Evolutionary conservation across 2,329 filamentous ascomycete species (phyloP).

Genomic region (Hypoxylon sp.): DNA sequence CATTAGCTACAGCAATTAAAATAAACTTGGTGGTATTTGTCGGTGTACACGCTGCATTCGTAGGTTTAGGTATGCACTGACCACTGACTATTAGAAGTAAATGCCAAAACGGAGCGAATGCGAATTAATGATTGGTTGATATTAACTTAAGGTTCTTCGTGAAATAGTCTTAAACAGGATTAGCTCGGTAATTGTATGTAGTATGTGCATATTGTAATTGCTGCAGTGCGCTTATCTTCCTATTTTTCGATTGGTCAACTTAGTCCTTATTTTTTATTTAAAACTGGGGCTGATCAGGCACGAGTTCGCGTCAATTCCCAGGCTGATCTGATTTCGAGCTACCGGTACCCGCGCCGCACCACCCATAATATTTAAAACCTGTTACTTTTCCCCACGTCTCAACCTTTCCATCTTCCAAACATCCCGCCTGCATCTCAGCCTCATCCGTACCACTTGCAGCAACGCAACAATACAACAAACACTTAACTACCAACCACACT

Average conservation of each 20-base stretch:
- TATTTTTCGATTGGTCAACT: constrained; percentile 40
- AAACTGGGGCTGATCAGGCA: constrained; percentile 40
- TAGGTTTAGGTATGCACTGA: too few relatives aligned
- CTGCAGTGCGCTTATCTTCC: constrained; percentile 11
- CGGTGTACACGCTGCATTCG: too few relatives aligned
- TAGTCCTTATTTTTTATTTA: constrained; percentile 33
- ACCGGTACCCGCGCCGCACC: constrained; percentile 43
- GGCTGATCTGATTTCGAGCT: constrained; percentile 56
- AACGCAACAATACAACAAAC: constrained; percentile 29
- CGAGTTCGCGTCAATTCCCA: constrained; percentile 38
- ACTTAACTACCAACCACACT: constrained; percentile 26
- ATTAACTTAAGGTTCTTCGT: constrained; percentile 30
- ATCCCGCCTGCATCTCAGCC: constrained; percentile 45
- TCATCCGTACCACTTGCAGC: constrained; percentile 37
- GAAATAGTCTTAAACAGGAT: constrained; percentile 27
- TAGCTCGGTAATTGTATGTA: constrained; percentile 17
- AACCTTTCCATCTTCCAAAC: constrained; percentile 34
- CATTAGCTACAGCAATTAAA: constrained; percentile 6
- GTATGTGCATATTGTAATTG: constrained; percentile 2
- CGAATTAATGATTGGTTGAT: constrained; percentile 50
- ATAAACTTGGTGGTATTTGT: background rate
- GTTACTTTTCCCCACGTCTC: constrained; percentile 51
- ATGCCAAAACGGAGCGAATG: constrained; percentile 17
- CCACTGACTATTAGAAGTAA: background rate
- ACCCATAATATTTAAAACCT: constrained; percentile 51